A percentile compares a stretch with the other conserved stretches of the same genome.
Conservation (phyloP, 805 yeast species). For the Maudiozyma saulgeensis region DNA sequence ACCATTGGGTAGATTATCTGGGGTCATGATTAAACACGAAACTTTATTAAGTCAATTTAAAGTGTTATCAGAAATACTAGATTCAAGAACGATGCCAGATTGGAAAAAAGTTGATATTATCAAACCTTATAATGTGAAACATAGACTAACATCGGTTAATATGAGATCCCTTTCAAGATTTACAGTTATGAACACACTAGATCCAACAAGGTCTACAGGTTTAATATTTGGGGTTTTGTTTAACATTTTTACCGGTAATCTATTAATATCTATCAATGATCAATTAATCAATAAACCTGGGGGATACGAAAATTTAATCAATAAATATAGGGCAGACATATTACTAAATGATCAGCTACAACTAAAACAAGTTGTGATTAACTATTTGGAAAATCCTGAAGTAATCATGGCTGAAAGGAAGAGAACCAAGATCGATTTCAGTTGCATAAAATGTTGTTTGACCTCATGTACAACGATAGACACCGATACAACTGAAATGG, state of each 20-base stretch:
- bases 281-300: conserved; percentile 72
- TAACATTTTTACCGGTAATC: conserved; percentile 77
- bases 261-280: conserved; percentile 71
- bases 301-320: conserved; percentile 69
- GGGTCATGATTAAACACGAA: conserved; percentile 85
- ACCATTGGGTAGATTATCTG: conserved; percentile 84
- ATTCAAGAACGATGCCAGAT: conserved; percentile 40
- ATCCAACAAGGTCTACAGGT: conserved; percentile 75
- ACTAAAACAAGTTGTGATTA: conserved; percentile 80
- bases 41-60: conserved; percentile 85
- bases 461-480: conserved; percentile 85
- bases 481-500: conserved; percentile 82
- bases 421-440: conserved; percentile 64
- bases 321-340: conserved; percentile 61
- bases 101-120: conserved; percentile 41
- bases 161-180: conserved; percentile 30
- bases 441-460: conserved; percentile 78
- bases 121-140: conserved; percentile 30
- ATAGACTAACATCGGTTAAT: conserved; percentile 8
- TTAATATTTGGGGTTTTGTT: conserved; percentile 71
- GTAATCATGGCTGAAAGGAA: conserved; percentile 65
- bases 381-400: conserved; percentile 84
- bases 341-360: conserved; percentile 81
- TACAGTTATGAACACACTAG: conserved; percentile 54
- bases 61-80: conserved; percentile 57